Base-by-base conservation (phyloP, 139 green algal genomes). In the Chara braunii region DNA sequence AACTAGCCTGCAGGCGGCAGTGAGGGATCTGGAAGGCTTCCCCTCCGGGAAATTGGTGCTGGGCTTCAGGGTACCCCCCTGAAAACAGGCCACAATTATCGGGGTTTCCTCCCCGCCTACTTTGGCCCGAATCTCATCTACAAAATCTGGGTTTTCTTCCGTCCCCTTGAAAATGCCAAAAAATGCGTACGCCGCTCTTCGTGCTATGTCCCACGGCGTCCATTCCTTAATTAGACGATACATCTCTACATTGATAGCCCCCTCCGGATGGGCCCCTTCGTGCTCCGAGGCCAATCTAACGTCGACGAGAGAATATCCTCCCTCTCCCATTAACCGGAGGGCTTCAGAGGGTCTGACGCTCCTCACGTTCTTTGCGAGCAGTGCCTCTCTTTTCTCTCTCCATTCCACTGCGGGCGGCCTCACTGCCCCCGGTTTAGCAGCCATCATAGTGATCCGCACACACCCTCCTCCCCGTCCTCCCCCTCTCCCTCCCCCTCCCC, bases 111-210 rank as follows among this genome's bases (percentile, higher is more conserved):
- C 18, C 40, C 40, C 18, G 40, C 18, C 40, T 26, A 18, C 50
- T 23, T 11, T 23, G 11, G 50, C 50, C 12, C 11, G 50, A 12
- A 58, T 26, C 55, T 28, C 52, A 43, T 76, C 18, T 35, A 79
- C 6, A 48, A 78, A 78, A 3, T 77, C 29, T 29, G 69, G 69
- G 34, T 78, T 78, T 14, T 76, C 50, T 54, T 78, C 69, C 23
- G 69, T 78, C n/a, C 69, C 69, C 18, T 70, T 70, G 45, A 78
- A 64, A 12, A 78, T 33, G n/a, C 69, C 69, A 42, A 78, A 78
- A 22, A 78, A 70, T 26, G 67, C 65, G 32, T 79, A 78, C 6
- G 37, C 69, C 12, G 69, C 69, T 18, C 69, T 36, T 23, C 69
- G 22, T 7, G 61, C 23, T 35, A 80, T 64, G 14, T 78, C 48